Base-by-base conservation (phyloP, 805 yeast genomes). In the Yamadazyma tumulicola region DNA sequence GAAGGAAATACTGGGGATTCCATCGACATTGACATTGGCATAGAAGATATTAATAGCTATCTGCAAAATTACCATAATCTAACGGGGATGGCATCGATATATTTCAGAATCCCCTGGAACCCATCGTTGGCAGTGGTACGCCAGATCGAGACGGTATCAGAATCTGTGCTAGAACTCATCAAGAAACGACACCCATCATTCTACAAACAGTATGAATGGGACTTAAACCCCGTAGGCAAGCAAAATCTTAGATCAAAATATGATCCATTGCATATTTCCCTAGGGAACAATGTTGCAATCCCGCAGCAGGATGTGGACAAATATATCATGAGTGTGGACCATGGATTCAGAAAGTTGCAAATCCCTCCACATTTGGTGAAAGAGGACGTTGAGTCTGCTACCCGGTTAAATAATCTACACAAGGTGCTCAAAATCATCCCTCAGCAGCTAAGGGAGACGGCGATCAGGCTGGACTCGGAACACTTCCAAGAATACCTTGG, bases 31-130 rank as follows among this genome's bases (percentile, higher is more conserved):
- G 23, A 21, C 9, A 21, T 21, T n/a, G 19, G 17, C 8, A 9
- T 11, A 6, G 30, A 26, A 9, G 12, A 26, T 11, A 18, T 16
- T 4, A 29, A 18, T 13, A 14, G 29, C 11, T 42, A 35, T 26
- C 41, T 37, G 37, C 35, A 42, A 29, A 42, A 39, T 17, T 39
- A 26, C 30, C 27, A 34, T 9, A 19, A 26, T 14, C 35, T 35
- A 25, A 15, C 16, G 17, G 35, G 37, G 10, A 38, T 38, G 42
- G 20, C 24, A 1, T 12, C 29, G n/a, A 16, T 37, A 6, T 43
- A 26, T 21, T 7, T 35, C 6, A 29, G 19, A 13, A 20, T 40
- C 7, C 32, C 40, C 6, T 38, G 41, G 42, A 39, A 23, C 20
- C 42, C 42, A 8, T 7, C 37, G 2, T 17, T 8, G 19, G 13